Conservation (phyloP, 495 filamentous ascomycete species). For the Trichodelitschia bisporula region DNA sequence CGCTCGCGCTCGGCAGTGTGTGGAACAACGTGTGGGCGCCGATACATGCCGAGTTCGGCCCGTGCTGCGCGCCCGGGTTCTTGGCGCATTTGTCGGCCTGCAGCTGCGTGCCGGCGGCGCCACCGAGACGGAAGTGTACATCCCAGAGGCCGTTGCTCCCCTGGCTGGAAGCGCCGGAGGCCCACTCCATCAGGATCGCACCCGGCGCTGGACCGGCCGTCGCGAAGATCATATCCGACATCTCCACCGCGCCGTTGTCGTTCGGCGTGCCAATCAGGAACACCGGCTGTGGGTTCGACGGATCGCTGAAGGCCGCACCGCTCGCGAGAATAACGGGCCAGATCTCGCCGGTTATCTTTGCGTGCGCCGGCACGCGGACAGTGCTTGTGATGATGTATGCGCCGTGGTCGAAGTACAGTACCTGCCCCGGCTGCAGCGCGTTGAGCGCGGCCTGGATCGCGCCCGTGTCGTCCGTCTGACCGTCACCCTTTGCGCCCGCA, state of each 20-base stretch:
- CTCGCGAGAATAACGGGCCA: conserved; percentile 38
- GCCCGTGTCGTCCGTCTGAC: conserved; percentile 37
- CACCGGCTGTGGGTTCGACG: conserved; percentile 36
- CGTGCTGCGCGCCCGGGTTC: conserved; percentile 6
- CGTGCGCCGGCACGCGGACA: conserved; percentile 14
- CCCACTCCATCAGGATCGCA: conserved; percentile 53
- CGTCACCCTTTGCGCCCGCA: conserved; percentile 42
- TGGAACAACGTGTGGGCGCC: conserved; percentile 18
- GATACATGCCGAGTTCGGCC: conserved; percentile 18
- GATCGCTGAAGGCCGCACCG: conserved; percentile 33
- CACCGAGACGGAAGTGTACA: conserved; percentile 23
- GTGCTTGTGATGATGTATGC: conserved; percentile 16
- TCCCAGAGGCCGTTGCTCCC: conserved; percentile 20
- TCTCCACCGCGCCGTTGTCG: conserved; percentile 28
- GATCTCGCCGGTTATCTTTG: conserved; percentile 22
- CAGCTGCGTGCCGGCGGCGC: conserved; percentile 18
- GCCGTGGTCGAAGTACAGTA: conserved; percentile 23
- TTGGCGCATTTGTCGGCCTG: conserved; percentile 17
- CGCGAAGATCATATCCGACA: conserved; percentile 33
- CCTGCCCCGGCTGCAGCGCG: conserved; percentile 17
- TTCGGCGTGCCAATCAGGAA: conserved; percentile 33
- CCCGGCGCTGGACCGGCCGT: conserved; percentile 40
- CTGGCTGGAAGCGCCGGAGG: conserved; percentile 23
- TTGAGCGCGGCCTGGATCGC: conserved; percentile 23
- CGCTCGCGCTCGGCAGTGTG: conserved; percentile 11